Conservation (phyloP, 306 rosid genomes). For the Leucaena leucocephala region DNA sequence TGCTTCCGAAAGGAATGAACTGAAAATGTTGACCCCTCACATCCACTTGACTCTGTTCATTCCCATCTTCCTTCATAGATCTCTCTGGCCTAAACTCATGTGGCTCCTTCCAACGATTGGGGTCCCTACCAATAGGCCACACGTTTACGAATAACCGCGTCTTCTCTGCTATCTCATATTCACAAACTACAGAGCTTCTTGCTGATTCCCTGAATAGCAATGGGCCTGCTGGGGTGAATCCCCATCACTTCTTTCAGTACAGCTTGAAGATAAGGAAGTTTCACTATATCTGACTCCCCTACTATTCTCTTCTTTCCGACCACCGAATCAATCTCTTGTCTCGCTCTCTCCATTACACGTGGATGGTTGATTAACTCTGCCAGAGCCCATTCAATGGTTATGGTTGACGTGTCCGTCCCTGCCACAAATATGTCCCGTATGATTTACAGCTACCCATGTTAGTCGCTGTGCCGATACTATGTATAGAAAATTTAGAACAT, state of each 20-base stretch:
- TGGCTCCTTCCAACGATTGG: constrained; percentile 53
- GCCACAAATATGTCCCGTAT: constrained; percentile 58
- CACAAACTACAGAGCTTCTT: constrained; percentile 27
- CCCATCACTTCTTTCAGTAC: constrained; percentile 64
- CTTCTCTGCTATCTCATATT: constrained; percentile 57
- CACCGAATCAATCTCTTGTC: constrained; percentile 50
- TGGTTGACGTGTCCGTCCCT: constrained; percentile 62
- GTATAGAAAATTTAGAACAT: not conserved
- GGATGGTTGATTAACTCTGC: constrained; percentile 73
- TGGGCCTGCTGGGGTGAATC: constrained; percentile 62
- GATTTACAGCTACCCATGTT: not conserved
- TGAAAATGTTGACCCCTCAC: constrained; percentile 61
- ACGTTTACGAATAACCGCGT: constrained; percentile 51
- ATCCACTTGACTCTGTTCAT: constrained; percentile 28
- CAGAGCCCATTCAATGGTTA: constrained; percentile 66
- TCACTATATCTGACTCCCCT: constrained; percentile 56
- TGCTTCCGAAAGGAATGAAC: constrained; percentile 71
- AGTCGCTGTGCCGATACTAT: not conserved
- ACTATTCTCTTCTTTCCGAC: constrained; percentile 54
- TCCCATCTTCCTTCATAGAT: constrained; percentile 37
- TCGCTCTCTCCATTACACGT: constrained; percentile 49
- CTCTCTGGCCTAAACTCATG: constrained; percentile 59
- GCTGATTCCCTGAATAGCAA: constrained; percentile 53
- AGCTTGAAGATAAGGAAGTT: constrained; percentile 65
- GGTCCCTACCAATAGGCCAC: constrained; percentile 71